These are phyloP conservation scores for Sporothrix variecibatus DNA, from an alignment of 2,329 filamentous ascomycete genomes.

Conservation along the genomic window DNA sequence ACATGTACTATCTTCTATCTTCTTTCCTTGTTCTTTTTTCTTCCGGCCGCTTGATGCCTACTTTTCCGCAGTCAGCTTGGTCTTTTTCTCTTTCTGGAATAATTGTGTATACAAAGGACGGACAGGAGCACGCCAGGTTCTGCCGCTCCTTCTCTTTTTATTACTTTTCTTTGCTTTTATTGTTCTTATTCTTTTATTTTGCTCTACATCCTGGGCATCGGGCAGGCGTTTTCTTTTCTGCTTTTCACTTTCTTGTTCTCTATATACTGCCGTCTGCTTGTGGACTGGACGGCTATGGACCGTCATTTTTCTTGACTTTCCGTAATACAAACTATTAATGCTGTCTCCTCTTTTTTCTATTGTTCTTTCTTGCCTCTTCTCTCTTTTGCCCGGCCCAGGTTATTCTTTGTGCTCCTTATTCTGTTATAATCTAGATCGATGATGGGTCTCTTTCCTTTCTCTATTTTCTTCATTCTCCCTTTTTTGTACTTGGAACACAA, in stretches of 20 bases:
- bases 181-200: neutral
- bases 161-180: neutral
- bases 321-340: constrained; percentile 11
- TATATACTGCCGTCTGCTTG: constrained; percentile 9
- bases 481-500: neutral
- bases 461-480: neutral
- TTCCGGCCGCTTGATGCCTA: neutral
- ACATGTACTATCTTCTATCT: constrained; percentile 1
- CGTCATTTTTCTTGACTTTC: neutral
- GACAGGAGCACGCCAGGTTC: neutral
- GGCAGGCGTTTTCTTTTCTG: constrained; percentile 14
- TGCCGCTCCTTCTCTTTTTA: neutral
- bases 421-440: neutral
- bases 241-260: neutral
- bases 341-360: neutral
- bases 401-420: neutral
- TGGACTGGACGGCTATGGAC: constrained; percentile 1
- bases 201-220: constrained; percentile 15
- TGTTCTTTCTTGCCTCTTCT: neutral
- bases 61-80: neutral
- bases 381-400: neutral
- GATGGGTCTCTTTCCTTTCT: neutral
- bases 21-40: neutral
- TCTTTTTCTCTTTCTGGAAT: neutral
- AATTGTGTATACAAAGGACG: neutral